These are phyloP conservation scores for Coprinopsis strossmayeri DNA, from an alignment of 768 basidiomycete species.

Conservation along the genomic window DNA sequence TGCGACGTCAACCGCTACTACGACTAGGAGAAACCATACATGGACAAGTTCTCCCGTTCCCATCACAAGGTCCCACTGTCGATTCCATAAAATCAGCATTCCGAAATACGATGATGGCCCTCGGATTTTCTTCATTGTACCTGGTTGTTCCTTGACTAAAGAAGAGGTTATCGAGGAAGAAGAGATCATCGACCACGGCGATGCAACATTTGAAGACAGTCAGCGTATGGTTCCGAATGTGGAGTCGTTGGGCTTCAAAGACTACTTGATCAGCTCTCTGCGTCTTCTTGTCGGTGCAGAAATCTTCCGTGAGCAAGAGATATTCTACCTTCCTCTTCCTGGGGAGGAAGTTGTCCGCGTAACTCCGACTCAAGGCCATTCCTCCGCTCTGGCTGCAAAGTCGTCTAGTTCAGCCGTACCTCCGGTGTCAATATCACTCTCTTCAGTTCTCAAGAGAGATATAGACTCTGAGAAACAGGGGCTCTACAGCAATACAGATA, in stretches of 20 bases:
- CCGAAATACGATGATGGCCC: conserved; percentile 46
- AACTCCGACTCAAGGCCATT: conserved; percentile 5
- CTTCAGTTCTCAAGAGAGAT: conserved; percentile 14
- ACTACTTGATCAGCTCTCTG: conserved; percentile 48
- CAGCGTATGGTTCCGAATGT: conserved; percentile 40
- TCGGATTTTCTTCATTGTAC: conserved; percentile 59
- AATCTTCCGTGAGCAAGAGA: conserved; percentile 56
- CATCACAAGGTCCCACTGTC: conserved; percentile 63
- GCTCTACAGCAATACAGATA: conserved; percentile 12
- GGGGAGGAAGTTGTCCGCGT: conserved; percentile 33
- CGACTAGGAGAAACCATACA: conserved; percentile 9
- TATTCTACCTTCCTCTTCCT: conserved; percentile 52
- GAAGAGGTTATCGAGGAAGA: conserved; percentile 51
- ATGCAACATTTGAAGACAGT: conserved; percentile 46
- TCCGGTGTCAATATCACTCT: conserved; percentile 16
- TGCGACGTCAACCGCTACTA: not conserved
- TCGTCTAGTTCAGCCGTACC: too few species aligned
- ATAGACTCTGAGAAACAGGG: conserved; percentile 11
- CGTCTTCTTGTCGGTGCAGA: conserved; percentile 61
- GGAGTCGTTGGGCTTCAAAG: conserved; percentile 42
- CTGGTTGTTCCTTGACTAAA: conserved; percentile 60
- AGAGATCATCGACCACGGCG: conserved; percentile 55
- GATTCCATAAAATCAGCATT: conserved; percentile 62
- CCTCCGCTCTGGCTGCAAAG: too few species aligned
- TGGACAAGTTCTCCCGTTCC: conserved; percentile 33